These are phyloP conservation scores for Maudiozyma barnettii DNA, from an alignment of 805 yeast species.

Conservation along the genomic window DNA sequence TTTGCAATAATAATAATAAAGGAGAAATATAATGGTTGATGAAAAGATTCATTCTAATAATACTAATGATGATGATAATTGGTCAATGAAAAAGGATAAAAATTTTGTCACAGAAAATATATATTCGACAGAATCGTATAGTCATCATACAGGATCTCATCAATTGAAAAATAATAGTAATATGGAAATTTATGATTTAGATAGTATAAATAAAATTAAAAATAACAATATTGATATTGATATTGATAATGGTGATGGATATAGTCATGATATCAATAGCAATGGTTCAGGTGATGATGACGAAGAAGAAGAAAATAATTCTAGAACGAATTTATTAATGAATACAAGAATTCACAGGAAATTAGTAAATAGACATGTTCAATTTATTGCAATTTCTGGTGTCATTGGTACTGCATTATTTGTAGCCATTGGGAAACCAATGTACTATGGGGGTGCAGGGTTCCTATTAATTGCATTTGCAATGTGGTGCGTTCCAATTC, in stretches of 20 bases:
- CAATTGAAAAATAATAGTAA: background rate
- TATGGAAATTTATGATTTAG: background rate
- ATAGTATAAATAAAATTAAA: background rate
- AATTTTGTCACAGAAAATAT: background rate
- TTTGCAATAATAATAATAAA: background rate
- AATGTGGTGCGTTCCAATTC: constrained; percentile 61
- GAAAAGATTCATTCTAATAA: background rate
- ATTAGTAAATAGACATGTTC: constrained; percentile 61
- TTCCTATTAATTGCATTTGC: constrained; percentile 55
- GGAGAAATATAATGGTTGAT: background rate
- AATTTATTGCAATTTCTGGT: constrained; percentile 71
- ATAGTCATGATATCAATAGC: too few relatives aligned
- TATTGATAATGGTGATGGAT: background rate
- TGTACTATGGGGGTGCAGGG: constrained; percentile 62
- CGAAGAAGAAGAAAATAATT: constrained; percentile 8
- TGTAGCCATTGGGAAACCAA: constrained; percentile 58
- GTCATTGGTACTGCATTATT: constrained; percentile 76
- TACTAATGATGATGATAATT: background rate
- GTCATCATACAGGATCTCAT: background rate
- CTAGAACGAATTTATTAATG: constrained; percentile 12
- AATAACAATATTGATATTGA: background rate
- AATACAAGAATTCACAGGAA: constrained; percentile 35
- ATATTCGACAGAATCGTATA: background rate
- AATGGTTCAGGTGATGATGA: background rate
- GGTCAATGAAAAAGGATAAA: background rate